Percentiles rank a stretch among this genome's conserved stretches.
These are phyloP conservation scores for Cocos nucifera DNA, from an alignment of 176 grass and related monocot genomes.

Conservation along the genomic window DNA sequence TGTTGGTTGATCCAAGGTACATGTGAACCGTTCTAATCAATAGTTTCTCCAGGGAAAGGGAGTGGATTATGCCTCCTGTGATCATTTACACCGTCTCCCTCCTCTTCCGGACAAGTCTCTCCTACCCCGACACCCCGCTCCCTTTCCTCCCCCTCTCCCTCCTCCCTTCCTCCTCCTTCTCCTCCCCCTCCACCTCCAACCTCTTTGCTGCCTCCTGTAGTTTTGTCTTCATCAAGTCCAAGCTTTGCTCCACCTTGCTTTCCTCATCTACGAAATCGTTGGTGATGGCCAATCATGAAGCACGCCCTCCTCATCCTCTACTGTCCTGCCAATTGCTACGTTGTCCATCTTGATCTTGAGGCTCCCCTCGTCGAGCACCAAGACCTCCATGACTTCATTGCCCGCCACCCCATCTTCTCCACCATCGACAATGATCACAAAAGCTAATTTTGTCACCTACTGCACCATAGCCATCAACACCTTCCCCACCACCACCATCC, in stretches of 20 bases:
- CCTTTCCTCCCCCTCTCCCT: neutral
- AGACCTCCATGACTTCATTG: slow-evolving; percentile 29
- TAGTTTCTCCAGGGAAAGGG: neutral
- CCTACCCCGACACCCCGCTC: slow-evolving; percentile 23
- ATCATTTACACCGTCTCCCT: neutral
- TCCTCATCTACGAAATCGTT: slow-evolving; percentile 41
- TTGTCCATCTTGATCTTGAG: slow-evolving; percentile 68
- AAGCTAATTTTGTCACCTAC: slow-evolving; percentile 83
- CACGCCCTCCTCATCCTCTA: slow-evolving; percentile 55
- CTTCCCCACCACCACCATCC: slow-evolving; percentile 64
- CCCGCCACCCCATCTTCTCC: slow-evolving; percentile 37
- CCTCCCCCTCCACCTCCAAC: neutral
- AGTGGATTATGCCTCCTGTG: slow-evolving; percentile 21
- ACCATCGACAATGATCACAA: slow-evolving; percentile 38
- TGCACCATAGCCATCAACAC: slow-evolving; percentile 68
- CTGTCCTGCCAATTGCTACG: slow-evolving; percentile 59
- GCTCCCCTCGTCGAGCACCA: slow-evolving; percentile 38
- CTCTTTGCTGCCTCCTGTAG: neutral
- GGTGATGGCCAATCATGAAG: slow-evolving; percentile 37
- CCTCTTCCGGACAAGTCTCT: slow-evolving; percentile 35
- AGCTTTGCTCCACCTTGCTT: slow-evolving; percentile 26
- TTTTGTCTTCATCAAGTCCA: slow-evolving; percentile 34
- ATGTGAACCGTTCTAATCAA: too few species aligned
- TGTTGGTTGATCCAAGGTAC: too few species aligned
- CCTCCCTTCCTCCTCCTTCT: neutral